Base-by-base conservation (phyloP, 2,329 filamentous ascomycete genomes). In the Magnaporthiopsis incrustans region DNA sequence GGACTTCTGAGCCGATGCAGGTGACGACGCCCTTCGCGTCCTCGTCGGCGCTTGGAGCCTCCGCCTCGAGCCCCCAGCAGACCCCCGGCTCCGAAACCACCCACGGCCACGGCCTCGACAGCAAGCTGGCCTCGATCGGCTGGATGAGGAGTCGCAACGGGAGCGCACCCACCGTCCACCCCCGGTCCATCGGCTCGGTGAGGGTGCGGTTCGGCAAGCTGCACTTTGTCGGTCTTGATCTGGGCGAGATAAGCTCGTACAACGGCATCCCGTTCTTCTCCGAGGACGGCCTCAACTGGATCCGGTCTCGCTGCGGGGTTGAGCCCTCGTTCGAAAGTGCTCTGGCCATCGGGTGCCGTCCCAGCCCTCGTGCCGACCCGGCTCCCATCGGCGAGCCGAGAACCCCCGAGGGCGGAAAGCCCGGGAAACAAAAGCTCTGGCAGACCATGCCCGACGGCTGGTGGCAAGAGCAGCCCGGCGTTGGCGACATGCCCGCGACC, bases 251-350 rank as follows among this genome's bases (percentile, higher is more conserved):
- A 38, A 81, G 77, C 67, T 72, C 77, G 10, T 74, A 77, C 60
- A 80, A 78, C 18, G 80, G 82, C 8, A 76, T 83, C 1, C 82
- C 81, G 0, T 77, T 82, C 57, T 75, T 84, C 57, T 79, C 81
- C 0, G 70, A 73, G 0, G 74, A 79, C 18, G 81, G 81, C 7
- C 76, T 76, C 62, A 69, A 78, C 67, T 83, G 80, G 79, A 78
- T 84, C 44, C 72, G 76, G 35, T 72, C 78, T 15, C 74, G 76
- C 33, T 79, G 80, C 0, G 81, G 81, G 6, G 72, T 77, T 60
- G 69, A 68, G n/a, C 50, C 61, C 1, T n/a, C 33, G 14, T 63
- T 63, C n/a, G 61, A 63, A 8, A 63, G 32, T 30, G 30, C 44
- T 4, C 18, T 22, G 38, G 60, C 22, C 4, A 12, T 27, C n/a